Base-by-base conservation (phyloP, 257 asterid species). In the Leonotis leonurus region DNA sequence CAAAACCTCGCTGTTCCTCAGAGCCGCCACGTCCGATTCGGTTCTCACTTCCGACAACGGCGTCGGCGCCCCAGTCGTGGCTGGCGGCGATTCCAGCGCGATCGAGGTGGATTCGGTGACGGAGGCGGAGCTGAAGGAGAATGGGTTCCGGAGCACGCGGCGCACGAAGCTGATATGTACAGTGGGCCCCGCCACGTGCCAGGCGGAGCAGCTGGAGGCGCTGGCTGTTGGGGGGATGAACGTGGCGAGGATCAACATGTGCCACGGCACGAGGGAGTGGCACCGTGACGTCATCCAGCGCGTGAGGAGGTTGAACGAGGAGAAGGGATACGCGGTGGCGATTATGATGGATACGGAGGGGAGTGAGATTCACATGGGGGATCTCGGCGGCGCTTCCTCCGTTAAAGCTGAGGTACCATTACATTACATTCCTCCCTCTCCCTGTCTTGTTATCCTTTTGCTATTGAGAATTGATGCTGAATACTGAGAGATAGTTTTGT, bases 311-410 rank as follows among this genome's bases (percentile, higher is more conserved):
- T 76, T 93, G 94, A 93, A 93, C 71, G 99, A 89, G 81, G 97
- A 89, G 71, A 89, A 90, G 60, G 99, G 99, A 2, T 93, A 44
- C 60, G 99, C 99, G 1, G 96, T 93, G 32, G 99, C 99, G 4
- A 82, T 93, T 70, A 93, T 93, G 99, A 93, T 93, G 97, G 99
- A 93, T 70, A 93, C 99, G 45, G 99, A 93, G 80, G 99, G 97
- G 29, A 87, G 97, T 75, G 99, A 93, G 85, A 89, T 93, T 71
- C 99, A 90, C 75, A 90, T 89, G 97, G 99, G 96, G 27, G 99
- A 93, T 73, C 94, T 93, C 40, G 99, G 96, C 24, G 99, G 99
- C 10, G 81, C 90, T 70, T 63, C 96, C 0, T 90, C 99, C 3
- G 92, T 77, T 25, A 93, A 89, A 82, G 95, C 97, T 29, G 96